Evolutionary conservation across 2,329 filamentous ascomycete genomes (phyloP), one percentile per base, ranked within the genome.

Genomic region (Colletotrichum somersetense): DNA sequence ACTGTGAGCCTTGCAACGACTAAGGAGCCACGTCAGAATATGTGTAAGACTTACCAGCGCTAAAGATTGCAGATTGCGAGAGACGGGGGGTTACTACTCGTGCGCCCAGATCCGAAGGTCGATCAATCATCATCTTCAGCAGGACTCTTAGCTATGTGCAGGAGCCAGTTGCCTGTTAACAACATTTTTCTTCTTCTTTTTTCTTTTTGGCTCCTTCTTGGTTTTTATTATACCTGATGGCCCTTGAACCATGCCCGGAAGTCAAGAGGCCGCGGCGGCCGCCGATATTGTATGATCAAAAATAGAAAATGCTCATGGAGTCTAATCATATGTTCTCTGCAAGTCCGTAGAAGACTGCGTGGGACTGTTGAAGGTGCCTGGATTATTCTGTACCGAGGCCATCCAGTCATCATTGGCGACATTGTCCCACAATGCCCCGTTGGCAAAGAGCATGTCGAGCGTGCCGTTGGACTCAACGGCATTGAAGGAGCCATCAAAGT

Each of bases 361-460:
- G 6, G 66, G 44, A 18, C 66, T 65, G n/a, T 38, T 40, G 26
- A 70, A 72, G 2, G 70, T 48, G 26, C 53, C 66, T 7, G 53
- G 42, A 11, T 58, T 70, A 33, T 8, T 64, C 44, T 72, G 69
- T n/a, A 65, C 69, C 14, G 69, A 65, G 12, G 44, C 48, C 59
- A 72, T 65, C 69, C 69, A 72, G 55, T 70, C 69, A 8, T 72
- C 69, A 3, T 46, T 55, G 14, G 53, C n/a, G 3, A 61, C 69
- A 7, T 65, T 72, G 16, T 72, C 66, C 66, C 69, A 72, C 8
- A 65, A 33, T 1, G 59, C 65, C 23, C 69, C 69, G 8, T 72
- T 72, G 12, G 69, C 66, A 48, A 70, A 72, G 14, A 72, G 59
- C 59, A 72, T 70, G n/a, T 72, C 69, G n/a, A 72, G 30, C 16